Conservation (phyloP, 176 grass and related monocot genomes). For the Secale cereale region DNA sequence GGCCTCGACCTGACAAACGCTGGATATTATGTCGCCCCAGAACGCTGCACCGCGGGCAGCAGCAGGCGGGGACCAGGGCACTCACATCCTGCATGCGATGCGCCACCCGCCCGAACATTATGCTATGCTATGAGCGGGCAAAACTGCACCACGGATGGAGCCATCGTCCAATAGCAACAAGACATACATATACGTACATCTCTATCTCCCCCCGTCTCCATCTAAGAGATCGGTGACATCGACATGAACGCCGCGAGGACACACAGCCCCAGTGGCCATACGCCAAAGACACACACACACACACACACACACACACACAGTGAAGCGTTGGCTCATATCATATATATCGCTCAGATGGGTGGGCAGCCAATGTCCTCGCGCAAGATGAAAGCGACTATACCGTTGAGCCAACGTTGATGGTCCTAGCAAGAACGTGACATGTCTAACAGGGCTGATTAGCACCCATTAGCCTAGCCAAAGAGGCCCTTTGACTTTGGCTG, state of each 20-base stretch:
- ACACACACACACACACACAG: too few species aligned
- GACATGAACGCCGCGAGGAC: neutral
- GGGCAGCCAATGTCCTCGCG: neutral
- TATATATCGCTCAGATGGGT: neutral
- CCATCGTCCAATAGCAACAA: neutral
- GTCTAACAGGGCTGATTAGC: neutral
- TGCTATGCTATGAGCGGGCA: neutral
- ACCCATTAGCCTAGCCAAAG: neutral
- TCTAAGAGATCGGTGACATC: neutral
- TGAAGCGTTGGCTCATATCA: neutral
- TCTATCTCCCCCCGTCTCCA: neutral
- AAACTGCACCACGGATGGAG: neutral
- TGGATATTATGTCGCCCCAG: neutral
- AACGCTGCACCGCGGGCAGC: neutral
- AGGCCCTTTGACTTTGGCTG: neutral
- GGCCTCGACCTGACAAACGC: slow-evolving; percentile 8
- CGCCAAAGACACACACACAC: too few species aligned
- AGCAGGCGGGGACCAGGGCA: neutral
- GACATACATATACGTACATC: neutral
- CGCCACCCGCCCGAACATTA: neutral
- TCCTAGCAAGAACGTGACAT: neutral
- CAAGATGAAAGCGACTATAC: neutral
- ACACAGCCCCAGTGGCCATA: neutral
- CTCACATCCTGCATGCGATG: neutral
- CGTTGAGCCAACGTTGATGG: neutral